phyloP scores from a whole-genome alignment of 2,329 filamentous ascomycete species.

The Cryphonectria radicalis region DNA sequence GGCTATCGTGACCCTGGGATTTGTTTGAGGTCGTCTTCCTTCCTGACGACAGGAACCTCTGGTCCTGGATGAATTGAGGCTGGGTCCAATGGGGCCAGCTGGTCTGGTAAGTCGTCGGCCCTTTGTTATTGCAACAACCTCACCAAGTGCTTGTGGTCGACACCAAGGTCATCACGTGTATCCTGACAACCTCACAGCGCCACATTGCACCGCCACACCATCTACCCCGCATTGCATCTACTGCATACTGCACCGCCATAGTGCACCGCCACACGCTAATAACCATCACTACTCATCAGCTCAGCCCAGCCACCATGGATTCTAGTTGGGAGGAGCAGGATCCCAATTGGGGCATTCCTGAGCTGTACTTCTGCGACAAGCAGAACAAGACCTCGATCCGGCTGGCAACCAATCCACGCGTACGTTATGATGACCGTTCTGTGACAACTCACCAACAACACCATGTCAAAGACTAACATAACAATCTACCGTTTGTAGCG shows the following conservation, averaged over 20 bases:
- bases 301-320: slow-evolving; percentile 8
- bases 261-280: slow-evolving; percentile 8
- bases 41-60: not conserved
- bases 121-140: not conserved
- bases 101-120: not conserved
- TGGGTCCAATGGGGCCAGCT: not conserved
- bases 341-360: not conserved
- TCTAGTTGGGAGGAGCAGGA: not conserved
- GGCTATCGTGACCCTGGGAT: not conserved
- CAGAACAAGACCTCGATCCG: slow-evolving; percentile 1
- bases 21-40: not conserved
- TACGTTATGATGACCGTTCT: not conserved
- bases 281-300: not conserved
- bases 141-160: not conserved
- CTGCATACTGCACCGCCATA: not conserved
- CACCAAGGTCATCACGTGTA: slow-evolving; percentile 2
- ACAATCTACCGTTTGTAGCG: not conserved
- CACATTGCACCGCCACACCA: not conserved
- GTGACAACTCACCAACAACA: not conserved
- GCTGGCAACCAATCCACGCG: slow-evolving; percentile 1
- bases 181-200: not conserved
- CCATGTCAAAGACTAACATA: not conserved
- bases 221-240: not conserved
- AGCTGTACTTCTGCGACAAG: slow-evolving; percentile 3
- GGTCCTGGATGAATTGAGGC: not conserved